A percentile compares a stretch with the other conserved stretches of the same genome.
Conservation (phyloP, 352 stramenopile species). For the Globisporangium carolinianum region DNA sequence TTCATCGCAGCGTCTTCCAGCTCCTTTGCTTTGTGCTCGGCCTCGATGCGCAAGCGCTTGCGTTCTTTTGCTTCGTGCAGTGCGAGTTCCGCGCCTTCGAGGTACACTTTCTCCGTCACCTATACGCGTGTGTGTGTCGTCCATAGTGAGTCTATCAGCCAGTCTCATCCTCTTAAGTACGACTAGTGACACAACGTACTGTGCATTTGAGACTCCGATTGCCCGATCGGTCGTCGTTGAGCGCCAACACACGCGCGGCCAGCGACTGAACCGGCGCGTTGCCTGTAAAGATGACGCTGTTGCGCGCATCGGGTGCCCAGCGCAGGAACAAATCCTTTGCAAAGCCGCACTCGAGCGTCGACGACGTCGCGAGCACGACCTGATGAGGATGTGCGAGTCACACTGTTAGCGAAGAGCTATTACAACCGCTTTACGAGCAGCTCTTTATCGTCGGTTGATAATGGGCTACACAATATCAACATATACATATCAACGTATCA, state of each 20-base stretch:
- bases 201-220: conserved; percentile 15
- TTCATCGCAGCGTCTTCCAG: conserved; percentile 87
- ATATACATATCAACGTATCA: no score
- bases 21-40: conserved; percentile 85
- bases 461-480: no score
- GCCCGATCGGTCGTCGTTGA: conserved; percentile 39
- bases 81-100: conserved; percentile 83
- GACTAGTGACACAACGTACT: no score
- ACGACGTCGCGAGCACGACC: conserved; percentile 78
- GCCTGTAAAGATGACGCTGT: conserved; percentile 82
- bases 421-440: neutral
- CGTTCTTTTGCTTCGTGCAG: conserved; percentile 84
- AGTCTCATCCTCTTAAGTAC: no score
- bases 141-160: no score
- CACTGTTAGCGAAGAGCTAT: neutral
- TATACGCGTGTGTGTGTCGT: neutral
- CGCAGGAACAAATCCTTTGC: conserved; percentile 81
- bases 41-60: conserved; percentile 72
- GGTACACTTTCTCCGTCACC: conserved; percentile 57
- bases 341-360: conserved; percentile 75
- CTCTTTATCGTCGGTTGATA: no score
- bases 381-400: conserved; percentile 2
- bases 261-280: conserved; percentile 58
- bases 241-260: conserved; percentile 53
- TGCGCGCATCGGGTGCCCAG: conserved; percentile 65